Conservation (phyloP, 352 stramenopile species). For the Pythium phragmiticola region DNA sequence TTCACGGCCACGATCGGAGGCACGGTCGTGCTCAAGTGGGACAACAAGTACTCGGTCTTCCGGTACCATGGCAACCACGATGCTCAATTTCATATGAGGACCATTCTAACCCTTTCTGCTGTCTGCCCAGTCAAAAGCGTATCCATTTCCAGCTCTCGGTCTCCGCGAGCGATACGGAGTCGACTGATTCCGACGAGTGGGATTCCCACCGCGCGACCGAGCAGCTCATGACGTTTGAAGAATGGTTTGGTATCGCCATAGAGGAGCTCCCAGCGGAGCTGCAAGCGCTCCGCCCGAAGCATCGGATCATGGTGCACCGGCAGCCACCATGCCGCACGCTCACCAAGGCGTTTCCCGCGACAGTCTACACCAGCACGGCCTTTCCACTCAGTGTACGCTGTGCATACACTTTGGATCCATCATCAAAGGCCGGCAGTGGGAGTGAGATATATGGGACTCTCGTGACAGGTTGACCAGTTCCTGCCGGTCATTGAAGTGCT, state of each 20-base stretch:
- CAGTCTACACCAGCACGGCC: conserved; percentile 53
- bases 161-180: conserved; percentile 11
- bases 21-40: conserved; percentile 58
- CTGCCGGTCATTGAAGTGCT: conserved; percentile 66
- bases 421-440: neutral
- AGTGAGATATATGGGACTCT: neutral
- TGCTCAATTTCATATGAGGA: no score
- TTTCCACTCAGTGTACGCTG: conserved; percentile 55
- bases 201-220: conserved; percentile 38
- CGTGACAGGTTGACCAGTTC: conserved; percentile 47
- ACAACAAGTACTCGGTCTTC: conserved; percentile 59
- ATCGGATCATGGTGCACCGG: conserved; percentile 48
- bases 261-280: conserved; percentile 35
- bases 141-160: conserved; percentile 38
- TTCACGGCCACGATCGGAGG: conserved; percentile 35
- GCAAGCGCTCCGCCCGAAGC: conserved; percentile 37
- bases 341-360: conserved; percentile 54
- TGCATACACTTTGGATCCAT: neutral
- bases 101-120: no score
- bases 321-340: conserved; percentile 50
- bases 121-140: conserved; percentile 35
- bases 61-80: conserved; percentile 27
- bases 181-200: conserved; percentile 23
- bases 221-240: conserved; percentile 47
- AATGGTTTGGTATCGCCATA: conserved; percentile 60